Conservation (phyloP, 2,329 filamentous ascomycete species). For the Alternaria atra region DNA sequence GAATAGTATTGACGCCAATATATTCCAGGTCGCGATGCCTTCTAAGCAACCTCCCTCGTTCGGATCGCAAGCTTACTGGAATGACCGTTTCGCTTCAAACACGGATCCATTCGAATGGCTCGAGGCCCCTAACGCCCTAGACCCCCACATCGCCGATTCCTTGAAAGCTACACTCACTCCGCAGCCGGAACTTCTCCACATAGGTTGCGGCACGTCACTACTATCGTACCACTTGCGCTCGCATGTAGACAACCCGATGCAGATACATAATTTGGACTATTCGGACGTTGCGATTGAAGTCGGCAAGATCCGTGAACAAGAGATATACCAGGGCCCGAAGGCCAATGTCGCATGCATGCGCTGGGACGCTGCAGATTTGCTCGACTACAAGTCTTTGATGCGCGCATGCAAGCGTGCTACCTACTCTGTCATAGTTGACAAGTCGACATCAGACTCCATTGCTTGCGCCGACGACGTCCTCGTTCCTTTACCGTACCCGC, state of each 20-base stretch:
- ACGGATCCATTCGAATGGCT: constrained; percentile 52
- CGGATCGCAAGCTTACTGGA: constrained; percentile 49
- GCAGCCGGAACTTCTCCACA: constrained; percentile 45
- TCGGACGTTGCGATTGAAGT: constrained; percentile 47
- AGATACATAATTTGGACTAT: constrained; percentile 53
- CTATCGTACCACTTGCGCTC: constrained; percentile 49
- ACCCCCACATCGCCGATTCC: constrained; percentile 38
- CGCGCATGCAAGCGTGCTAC: constrained; percentile 26
- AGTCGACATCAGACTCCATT: constrained; percentile 51
- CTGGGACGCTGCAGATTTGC: constrained; percentile 48
- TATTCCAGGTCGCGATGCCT: constrained; percentile 4
- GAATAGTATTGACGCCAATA: constrained; percentile 1
- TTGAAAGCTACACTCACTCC: constrained; percentile 20
- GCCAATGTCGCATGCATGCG: constrained; percentile 27
- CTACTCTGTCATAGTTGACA: constrained; percentile 50
- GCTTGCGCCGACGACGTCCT: constrained; percentile 47
- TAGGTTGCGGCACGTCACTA: constrained; percentile 52
- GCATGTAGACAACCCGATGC: constrained; percentile 39
- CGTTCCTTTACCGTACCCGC: constrained; percentile 42
- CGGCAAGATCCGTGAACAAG: constrained; percentile 42
- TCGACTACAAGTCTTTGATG: constrained; percentile 46
- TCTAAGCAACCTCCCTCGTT: constrained; percentile 41
- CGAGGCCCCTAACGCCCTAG: constrained; percentile 40
- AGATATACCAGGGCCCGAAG: constrained; percentile 21
- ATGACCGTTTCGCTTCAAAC: constrained; percentile 47